These are phyloP conservation scores for Anthracocystis setariae DNA, from an alignment of 1,284 basidiomycete species.

Conservation along the genomic window DNA sequence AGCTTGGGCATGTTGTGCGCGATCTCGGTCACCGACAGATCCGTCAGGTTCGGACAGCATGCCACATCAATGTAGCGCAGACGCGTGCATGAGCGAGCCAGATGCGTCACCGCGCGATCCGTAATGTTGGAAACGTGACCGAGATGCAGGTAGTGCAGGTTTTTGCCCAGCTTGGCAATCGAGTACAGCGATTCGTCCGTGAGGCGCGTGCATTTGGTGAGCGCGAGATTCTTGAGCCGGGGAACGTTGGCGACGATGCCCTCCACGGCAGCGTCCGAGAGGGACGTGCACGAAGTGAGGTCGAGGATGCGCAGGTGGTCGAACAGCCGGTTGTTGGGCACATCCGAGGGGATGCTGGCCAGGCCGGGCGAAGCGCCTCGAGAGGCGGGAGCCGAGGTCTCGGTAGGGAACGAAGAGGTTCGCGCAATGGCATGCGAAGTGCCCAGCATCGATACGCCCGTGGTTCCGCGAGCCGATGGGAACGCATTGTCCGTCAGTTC, in stretches of 20 bases:
- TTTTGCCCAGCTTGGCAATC: constrained; percentile 86
- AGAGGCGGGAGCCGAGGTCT: constrained; percentile 47
- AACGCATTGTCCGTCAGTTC: constrained; percentile 86
- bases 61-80: constrained; percentile 96
- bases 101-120: constrained; percentile 83
- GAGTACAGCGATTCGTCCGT: constrained; percentile 87
- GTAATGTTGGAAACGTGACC: constrained; percentile 89
- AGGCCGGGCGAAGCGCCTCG: constrained; percentile 45
- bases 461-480: constrained; percentile 72
- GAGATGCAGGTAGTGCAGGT: constrained; percentile 93
- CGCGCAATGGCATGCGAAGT: constrained; percentile 21
- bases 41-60: constrained; percentile 90
- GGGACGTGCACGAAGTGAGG: constrained; percentile 80
- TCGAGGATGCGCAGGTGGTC: constrained; percentile 66
- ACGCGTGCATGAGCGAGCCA: constrained; percentile 89
- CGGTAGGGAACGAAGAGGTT: constrained; percentile 6
- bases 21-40: constrained; percentile 91
- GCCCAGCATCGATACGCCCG: constrained; percentile 41
- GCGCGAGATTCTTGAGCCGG: constrained; percentile 87
- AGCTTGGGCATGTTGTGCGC: constrained; percentile 85
- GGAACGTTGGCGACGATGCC: constrained; percentile 88
- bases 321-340: constrained; percentile 51
- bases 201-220: constrained; percentile 87
- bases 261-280: constrained; percentile 90
- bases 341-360: constrained; percentile 13